Percentiles rank a stretch among this genome's conserved stretches.
Evolutionary conservation across 169 alveolate genomes (phyloP).

Genomic region (Cryptosporidium ubiquitum): DNA sequence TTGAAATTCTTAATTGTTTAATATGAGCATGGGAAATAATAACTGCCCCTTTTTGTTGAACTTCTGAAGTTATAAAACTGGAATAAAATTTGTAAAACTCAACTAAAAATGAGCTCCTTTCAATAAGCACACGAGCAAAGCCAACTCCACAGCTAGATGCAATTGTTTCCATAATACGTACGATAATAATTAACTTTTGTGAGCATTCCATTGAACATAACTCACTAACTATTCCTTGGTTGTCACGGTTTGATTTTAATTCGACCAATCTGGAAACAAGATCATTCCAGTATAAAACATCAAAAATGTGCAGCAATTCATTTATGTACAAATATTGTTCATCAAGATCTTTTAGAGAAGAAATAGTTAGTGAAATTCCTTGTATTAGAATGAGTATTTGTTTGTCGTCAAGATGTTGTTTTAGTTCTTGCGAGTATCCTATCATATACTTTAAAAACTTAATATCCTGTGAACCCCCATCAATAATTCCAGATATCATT

Average conservation of each 20-base stretch:
- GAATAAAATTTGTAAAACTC: conserved; percentile 60
- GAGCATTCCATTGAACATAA: conserved; percentile 62
- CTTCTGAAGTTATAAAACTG: conserved; percentile 2
- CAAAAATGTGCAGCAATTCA: conserved; percentile 45
- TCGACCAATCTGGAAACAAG: conserved; percentile 4
- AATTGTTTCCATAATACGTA: conserved; percentile 66
- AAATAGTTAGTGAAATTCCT: conserved; percentile 58
- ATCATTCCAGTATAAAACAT: conserved; percentile 55
- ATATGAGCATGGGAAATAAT: conserved; percentile 43
- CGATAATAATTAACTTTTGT: conserved; percentile 28
- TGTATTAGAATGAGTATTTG: conserved; percentile 56
- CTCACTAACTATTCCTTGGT: conserved; percentile 6
- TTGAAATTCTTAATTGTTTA: conserved; percentile 64
- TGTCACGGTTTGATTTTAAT: conserved; percentile 13
- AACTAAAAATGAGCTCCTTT: conserved; percentile 31
- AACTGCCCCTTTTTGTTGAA: conserved; percentile 45
- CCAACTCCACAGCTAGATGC: conserved; percentile 73
- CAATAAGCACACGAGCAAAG: conserved; percentile 62
- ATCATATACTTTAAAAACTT: conserved; percentile 64
- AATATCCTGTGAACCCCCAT: not conserved
- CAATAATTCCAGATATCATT: conserved; percentile 12
- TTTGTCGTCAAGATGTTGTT: conserved; percentile 61
- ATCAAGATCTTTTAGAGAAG: conserved; percentile 51
- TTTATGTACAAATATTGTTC: conserved; percentile 53
- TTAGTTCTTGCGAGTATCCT: conserved; percentile 52